Conservation (phyloP, 2,329 filamentous ascomycete species). For the Lecanoromycetidae sp. region DNA sequence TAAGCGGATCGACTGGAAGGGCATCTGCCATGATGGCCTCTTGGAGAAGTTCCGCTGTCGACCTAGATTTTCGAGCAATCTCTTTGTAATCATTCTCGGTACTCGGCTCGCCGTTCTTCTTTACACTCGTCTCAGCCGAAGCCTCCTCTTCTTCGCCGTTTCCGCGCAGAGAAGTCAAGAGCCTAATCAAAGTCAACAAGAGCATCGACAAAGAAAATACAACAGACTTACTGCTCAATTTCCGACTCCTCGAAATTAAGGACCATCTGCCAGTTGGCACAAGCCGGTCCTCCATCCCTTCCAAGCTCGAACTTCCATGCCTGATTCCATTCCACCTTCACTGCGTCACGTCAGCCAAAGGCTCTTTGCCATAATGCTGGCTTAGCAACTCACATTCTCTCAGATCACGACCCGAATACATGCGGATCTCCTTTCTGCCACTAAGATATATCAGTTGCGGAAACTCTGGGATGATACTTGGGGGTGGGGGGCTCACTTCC, state of each 20-base stretch:
- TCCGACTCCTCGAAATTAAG: neutral
- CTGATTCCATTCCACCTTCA: neutral
- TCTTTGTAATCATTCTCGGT: too few species aligned
- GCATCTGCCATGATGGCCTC: neutral
- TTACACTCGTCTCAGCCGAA: too few species aligned
- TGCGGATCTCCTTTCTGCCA: neutral
- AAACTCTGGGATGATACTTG: too few species aligned
- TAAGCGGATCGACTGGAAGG: neutral
- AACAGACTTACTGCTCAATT: too few species aligned
- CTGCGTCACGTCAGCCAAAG: neutral
- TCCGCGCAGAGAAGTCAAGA: too few species aligned
- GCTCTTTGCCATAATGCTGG: neutral
- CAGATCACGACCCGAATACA: neutral
- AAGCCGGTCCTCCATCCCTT: neutral
- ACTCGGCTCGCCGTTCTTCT: too few species aligned
- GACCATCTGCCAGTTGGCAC: neutral
- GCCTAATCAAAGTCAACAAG: too few species aligned
- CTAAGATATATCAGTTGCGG: neutral
- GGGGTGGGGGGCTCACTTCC: too few species aligned
- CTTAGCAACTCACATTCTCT: neutral
- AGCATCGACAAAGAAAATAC: too few species aligned
- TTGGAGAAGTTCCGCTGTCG: neutral
- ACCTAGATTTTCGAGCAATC: too few species aligned
- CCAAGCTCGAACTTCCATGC: neutral
- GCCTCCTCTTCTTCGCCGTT: too few species aligned